Evolutionary conservation across 73 alveolate genomes (phyloP).

Genomic region (Paramecium sonneborni): DNA sequence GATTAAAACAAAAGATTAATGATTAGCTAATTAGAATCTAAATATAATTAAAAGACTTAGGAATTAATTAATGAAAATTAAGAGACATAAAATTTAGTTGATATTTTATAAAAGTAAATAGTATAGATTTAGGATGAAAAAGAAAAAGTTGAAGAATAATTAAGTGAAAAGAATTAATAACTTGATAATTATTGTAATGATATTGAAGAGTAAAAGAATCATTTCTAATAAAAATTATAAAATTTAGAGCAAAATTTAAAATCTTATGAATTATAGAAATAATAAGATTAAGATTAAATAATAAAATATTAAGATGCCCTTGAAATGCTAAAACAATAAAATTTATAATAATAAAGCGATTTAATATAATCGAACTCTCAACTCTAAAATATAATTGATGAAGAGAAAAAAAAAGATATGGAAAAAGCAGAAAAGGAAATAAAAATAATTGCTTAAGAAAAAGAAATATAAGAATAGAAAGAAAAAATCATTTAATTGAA

Average conservation of each 20-base stretch:
- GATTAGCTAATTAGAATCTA: background rate
- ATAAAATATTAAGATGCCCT: background rate
- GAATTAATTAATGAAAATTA: background rate
- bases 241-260: background rate
- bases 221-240: background rate
- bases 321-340: background rate
- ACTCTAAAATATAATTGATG: background rate
- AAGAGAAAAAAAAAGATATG: background rate
- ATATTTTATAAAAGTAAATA: background rate
- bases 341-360: background rate
- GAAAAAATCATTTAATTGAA: background rate
- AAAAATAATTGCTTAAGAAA: background rate
- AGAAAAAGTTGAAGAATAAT: background rate
- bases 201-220: background rate
- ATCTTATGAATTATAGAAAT: background rate
- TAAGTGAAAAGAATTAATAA: background rate
- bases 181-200: background rate
- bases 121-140: background rate
- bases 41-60: background rate
- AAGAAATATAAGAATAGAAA: background rate
- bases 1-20: too few relatives aligned
- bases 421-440: background rate
- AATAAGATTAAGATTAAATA: background rate
- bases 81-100: background rate
- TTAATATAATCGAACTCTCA: background rate